Percentiles rank a stretch among this genome's conserved stretches.
Evolutionary conservation across 176 grass and related monocot species (phyloP).

Genomic region (Aegilops longissima): DNA sequence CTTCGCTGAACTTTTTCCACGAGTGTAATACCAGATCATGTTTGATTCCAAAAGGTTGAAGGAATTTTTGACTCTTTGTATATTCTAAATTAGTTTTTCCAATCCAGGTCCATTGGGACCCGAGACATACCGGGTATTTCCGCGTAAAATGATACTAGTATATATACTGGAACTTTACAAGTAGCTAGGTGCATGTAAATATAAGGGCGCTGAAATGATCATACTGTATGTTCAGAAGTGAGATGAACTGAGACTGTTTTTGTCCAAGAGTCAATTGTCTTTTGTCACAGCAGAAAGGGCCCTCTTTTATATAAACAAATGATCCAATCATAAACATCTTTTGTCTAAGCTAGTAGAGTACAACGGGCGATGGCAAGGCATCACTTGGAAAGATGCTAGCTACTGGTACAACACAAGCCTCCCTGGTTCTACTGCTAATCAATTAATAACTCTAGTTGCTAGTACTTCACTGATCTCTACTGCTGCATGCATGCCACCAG

Average conservation of each 20-base stretch:
- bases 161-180: too few species aligned
- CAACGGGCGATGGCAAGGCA: slow-evolving; percentile 34
- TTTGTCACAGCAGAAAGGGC: slow-evolving; percentile 1
- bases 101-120: too few species aligned
- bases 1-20: too few species aligned
- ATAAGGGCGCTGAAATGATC: not conserved
- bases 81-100: too few species aligned
- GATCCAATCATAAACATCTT: not conserved
- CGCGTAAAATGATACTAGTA: too few species aligned
- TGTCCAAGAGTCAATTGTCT: slow-evolving; percentile 1
- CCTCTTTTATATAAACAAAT: slow-evolving; percentile 45
- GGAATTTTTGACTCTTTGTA: too few species aligned
- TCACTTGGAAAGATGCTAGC: slow-evolving; percentile 10
- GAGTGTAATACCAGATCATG: too few species aligned
- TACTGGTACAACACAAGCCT: not conserved
- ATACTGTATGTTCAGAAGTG: not conserved
- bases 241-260: not conserved
- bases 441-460: slow-evolving; percentile 27
- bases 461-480: not conserved
- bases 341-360: slow-evolving; percentile 26
- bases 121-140: too few species aligned
- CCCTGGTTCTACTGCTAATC: slow-evolving; percentile 25
- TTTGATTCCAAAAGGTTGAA: too few species aligned
- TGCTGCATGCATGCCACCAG: slow-evolving; percentile 33
- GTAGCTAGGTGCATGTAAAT: not conserved